Conservation (phyloP, 2,329 filamentous ascomycete genomes). For the Exophiala alcalophila region DNA sequence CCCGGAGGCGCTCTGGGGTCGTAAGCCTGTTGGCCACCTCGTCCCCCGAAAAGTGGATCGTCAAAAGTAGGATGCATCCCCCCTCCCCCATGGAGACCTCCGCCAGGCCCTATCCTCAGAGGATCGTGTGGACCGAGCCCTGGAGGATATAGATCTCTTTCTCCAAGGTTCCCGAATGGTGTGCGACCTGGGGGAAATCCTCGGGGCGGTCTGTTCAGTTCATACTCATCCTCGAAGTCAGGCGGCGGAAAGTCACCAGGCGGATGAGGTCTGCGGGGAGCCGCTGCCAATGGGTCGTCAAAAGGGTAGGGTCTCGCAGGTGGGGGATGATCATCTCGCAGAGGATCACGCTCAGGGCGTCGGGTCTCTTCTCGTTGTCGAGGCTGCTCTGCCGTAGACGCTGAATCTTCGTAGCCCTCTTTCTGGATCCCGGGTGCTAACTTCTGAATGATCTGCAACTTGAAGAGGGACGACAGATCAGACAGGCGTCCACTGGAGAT, state of each 20-base stretch:
- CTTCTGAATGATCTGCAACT: slow-evolving; percentile 77
- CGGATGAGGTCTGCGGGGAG: slow-evolving; percentile 62
- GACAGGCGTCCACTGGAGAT: slow-evolving; percentile 67
- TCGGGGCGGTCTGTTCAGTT: slow-evolving; percentile 68
- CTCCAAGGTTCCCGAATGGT: slow-evolving; percentile 62
- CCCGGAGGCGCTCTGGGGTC: slow-evolving; percentile 79
- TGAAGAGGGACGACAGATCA: slow-evolving; percentile 69
- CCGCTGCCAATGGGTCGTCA: slow-evolving; percentile 61
- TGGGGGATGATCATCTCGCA: slow-evolving; percentile 53
- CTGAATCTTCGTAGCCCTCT: slow-evolving; percentile 69
- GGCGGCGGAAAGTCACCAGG: slow-evolving; percentile 76
- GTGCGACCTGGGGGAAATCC: slow-evolving; percentile 40
- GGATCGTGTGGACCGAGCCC: slow-evolving; percentile 84
- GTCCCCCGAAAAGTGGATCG: slow-evolving; percentile 75
- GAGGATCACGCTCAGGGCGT: slow-evolving; percentile 46
- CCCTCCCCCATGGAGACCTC: slow-evolving; percentile 60
- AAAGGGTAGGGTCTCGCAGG: slow-evolving; percentile 68
- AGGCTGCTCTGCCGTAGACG: slow-evolving; percentile 35
- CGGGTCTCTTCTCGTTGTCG: slow-evolving; percentile 42
- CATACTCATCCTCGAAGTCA: slow-evolving; percentile 89
- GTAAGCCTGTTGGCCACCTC: slow-evolving; percentile 52
- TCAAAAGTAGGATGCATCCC: slow-evolving; percentile 98
- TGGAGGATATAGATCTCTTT: slow-evolving; percentile 82
- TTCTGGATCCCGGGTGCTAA: slow-evolving; percentile 74
- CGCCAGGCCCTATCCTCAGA: slow-evolving; percentile 63